Evolutionary conservation across 768 basidiomycete species (phyloP).

Genomic region (Tylopilus rubrobrunneus): DNA sequence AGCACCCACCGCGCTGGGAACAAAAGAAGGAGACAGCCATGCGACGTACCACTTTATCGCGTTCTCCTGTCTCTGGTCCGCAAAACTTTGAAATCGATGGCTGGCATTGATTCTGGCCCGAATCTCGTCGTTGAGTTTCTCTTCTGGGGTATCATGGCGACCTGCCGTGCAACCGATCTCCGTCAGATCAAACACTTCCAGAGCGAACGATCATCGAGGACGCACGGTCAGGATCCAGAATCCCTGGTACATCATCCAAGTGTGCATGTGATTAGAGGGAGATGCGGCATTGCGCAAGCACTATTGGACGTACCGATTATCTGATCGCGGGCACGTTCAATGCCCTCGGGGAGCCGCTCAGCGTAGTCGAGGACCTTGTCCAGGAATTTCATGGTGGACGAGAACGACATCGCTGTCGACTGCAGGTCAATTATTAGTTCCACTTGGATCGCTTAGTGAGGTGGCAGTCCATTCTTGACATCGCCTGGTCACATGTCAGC

Average conservation of each 20-base stretch:
- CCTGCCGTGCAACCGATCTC: constrained; percentile 23
- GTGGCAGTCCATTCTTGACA: not conserved
- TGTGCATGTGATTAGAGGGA: not conserved
- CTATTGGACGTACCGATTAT: constrained; percentile 29
- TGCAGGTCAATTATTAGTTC: not conserved
- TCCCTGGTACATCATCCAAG: constrained; percentile 19
- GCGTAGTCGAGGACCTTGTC: constrained; percentile 35
- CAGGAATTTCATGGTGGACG: constrained; percentile 38
- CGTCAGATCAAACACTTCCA: not conserved
- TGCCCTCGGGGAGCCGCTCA: constrained; percentile 35
- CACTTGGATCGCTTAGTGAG: not conserved
- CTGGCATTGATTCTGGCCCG: constrained; percentile 68
- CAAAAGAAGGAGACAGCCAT: not conserved
- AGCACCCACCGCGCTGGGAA: not conserved
- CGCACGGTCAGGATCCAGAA: constrained; percentile 35
- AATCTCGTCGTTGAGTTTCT: constrained; percentile 65
- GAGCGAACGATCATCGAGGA: not conserved
- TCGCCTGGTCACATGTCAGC: constrained; percentile 3
- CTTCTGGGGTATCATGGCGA: constrained; percentile 75
- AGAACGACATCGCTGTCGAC: not conserved
- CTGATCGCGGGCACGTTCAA: constrained; percentile 35
- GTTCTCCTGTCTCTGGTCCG: constrained; percentile 63
- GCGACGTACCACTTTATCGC: constrained; percentile 71
- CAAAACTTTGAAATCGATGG: constrained; percentile 88
- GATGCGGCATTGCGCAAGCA: not conserved